Evolutionary conservation across 371 early-diverging fungal genomes (phyloP), one percentile per base, ranked within the genome.

Genomic region (Mucor mucedo): DNA sequence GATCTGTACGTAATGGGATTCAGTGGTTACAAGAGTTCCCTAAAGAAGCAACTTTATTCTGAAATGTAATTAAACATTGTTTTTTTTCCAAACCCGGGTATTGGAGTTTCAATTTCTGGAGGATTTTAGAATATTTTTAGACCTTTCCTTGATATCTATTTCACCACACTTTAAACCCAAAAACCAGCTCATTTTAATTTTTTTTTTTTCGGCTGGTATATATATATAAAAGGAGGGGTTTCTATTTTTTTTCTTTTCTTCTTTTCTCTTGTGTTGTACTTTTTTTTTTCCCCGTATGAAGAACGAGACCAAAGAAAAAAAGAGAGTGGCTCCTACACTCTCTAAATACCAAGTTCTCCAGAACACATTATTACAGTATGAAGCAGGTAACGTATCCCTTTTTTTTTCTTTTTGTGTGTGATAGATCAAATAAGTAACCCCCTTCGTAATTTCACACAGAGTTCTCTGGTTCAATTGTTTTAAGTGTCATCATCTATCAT

Each of bases 401-500:
- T n/a, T 35, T 28, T 16, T 38, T 3, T 39, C 16, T 33, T 33
- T 8, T 57, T 6, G 42, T 33, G 29, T 42, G 44, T 4, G 13
- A 41, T 42, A 45, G 7, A n/a, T 21, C 21, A 21, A 21, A 21
- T 21, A 21, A 21, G 21, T 21, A 21, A 21, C 21, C 21, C 21
- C 21, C 21, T 21, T 21, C 21, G 21, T 21, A 21, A 21, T 21
- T 21, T 21, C 13, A 56, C 30, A 11, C 52, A 65, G 60, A 65
- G 41, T 14, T 65, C 5, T 65, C 60, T 60, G 65, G 65, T 5
- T 27, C 50, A 32, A 32, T 65, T 55, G 52, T 65, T 14, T 32
- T 65, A 35, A 29, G 48, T 9, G 41, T 65, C 9, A 2, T 62
- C 8, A 1, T 54, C 8, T 60, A 60, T 14, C 41, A 65, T 65